A percentile compares a stretch with the other conserved stretches of the same genome.
phyloP scores from a whole-genome alignment of 345 rosid genomes.

The Lenwebbia sp. region DNA sequence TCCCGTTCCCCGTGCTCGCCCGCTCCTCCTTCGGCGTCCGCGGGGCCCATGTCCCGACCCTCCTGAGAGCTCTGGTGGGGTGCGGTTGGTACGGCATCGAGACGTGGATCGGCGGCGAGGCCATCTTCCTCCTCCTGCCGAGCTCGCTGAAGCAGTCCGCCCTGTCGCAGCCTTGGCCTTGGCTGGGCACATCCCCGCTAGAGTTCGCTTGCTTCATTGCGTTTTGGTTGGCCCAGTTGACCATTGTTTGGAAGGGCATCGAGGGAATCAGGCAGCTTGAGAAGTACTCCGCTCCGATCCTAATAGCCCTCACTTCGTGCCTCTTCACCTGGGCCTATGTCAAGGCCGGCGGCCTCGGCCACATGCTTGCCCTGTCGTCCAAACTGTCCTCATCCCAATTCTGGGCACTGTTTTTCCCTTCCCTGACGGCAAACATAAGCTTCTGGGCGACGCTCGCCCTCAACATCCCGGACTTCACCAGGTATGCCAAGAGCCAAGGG shows the following conservation, averaged over 20 bases:
- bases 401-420: constrained; percentile 85
- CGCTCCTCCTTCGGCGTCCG: constrained; percentile 78
- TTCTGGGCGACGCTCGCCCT: constrained; percentile 91
- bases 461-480: constrained; percentile 86
- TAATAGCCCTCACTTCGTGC: constrained; percentile 50
- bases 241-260: constrained; percentile 68
- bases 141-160: constrained; percentile 31
- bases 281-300: constrained; percentile 74
- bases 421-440: constrained; percentile 87
- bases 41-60: constrained; percentile 80
- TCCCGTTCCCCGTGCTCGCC: constrained; percentile 83
- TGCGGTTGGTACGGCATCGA: constrained; percentile 99
- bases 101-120: constrained; percentile 98
- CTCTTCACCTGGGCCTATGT: constrained; percentile 75
- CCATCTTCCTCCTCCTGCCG: constrained; percentile 75
- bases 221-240: constrained; percentile 74
- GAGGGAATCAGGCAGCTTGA: constrained; percentile 76
- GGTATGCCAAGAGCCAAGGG: constrained; percentile 62
- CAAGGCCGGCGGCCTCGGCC: constrained; percentile 65
- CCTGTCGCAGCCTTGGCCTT: constrained; percentile 31
- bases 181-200: constrained; percentile 85
- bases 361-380: constrained; percentile 66
- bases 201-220: constrained; percentile 73
- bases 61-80: constrained; percentile 81
- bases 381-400: constrained; percentile 50